A percentile compares a stretch with the other conserved stretches of the same genome.
These are phyloP conservation scores for Zygosaccharomyces gambellarensis DNA, from an alignment of 805 yeast species.

Conservation along the genomic window DNA sequence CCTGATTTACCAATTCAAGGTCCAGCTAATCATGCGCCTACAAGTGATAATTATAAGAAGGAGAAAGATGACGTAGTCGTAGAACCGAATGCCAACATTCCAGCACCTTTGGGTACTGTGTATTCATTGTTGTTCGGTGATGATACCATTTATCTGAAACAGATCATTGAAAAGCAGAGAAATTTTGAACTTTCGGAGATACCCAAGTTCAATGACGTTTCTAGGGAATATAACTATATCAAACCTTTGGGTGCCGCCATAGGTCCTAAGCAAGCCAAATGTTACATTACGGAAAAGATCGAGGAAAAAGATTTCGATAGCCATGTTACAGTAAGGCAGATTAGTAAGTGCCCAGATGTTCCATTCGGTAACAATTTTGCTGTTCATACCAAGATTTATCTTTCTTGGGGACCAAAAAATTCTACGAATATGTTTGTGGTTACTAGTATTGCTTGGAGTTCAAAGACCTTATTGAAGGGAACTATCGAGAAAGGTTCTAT, in stretches of 20 bases:
- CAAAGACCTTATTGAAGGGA: conserved; percentile 70
- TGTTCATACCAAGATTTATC: conserved; percentile 52
- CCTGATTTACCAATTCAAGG: conserved; percentile 33
- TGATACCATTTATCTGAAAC: conserved; percentile 45
- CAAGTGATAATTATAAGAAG: conserved; percentile 40
- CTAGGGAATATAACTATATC: conserved; percentile 50
- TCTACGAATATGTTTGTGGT: conserved; percentile 49
- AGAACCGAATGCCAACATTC: conserved; percentile 43
- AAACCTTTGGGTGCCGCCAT: conserved; percentile 59
- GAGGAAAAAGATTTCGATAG: conserved; percentile 45
- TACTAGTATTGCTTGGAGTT: conserved; percentile 64
- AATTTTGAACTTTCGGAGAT: conserved; percentile 54
- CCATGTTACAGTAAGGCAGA: conserved; percentile 43
- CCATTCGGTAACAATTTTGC: conserved; percentile 69
- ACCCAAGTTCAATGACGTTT: conserved; percentile 38
- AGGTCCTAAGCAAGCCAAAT: conserved; percentile 70
- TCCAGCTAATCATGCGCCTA: conserved; percentile 42
- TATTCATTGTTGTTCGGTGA: conserved; percentile 57
- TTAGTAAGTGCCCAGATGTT: conserved; percentile 65
- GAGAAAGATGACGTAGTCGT: conserved; percentile 51
- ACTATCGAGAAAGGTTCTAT: conserved; percentile 72
- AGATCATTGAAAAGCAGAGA: conserved; percentile 51
- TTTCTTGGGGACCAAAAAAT: conserved; percentile 60
- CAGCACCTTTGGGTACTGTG: conserved; percentile 65
- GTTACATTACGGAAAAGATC: conserved; percentile 53